Percentiles rank a stretch among this genome's conserved stretches.
Conservation (phyloP, 2,329 filamentous ascomycete species). For the Coleophoma eucalyptorum region DNA sequence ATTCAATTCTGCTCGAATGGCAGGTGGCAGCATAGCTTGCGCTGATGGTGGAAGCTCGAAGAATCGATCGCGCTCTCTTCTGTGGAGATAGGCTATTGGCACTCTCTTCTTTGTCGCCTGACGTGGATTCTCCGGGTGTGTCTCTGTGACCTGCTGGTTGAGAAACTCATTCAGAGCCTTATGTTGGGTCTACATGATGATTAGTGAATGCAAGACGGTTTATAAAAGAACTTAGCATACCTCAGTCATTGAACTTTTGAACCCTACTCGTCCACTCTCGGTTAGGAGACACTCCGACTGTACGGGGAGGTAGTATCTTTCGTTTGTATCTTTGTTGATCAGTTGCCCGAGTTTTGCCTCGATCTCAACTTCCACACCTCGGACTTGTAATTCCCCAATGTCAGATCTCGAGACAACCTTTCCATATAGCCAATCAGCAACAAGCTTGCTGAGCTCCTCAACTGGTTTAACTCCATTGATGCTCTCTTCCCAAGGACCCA, state of each 20-base stretch:
- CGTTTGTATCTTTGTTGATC: constrained; percentile 67
- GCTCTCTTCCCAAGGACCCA: constrained; percentile 61
- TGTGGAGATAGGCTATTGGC: constrained; percentile 75
- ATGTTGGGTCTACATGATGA: constrained; percentile 63
- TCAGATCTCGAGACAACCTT: constrained; percentile 67
- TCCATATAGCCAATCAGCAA: constrained; percentile 79
- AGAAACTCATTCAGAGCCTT: constrained; percentile 79
- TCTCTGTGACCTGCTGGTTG: constrained; percentile 62
- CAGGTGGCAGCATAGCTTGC: constrained; percentile 57
- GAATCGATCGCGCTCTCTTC: constrained; percentile 79
- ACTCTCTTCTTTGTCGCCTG: constrained; percentile 40
- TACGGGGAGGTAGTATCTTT: constrained; percentile 65
- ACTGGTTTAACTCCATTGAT: constrained; percentile 68
- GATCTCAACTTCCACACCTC: constrained; percentile 78
- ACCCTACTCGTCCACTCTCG: constrained; percentile 58
- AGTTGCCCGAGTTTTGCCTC: constrained; percentile 90
- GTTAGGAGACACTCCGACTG: constrained; percentile 67
- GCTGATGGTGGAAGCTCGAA: constrained; percentile 65
- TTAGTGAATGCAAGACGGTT: constrained; percentile 8
- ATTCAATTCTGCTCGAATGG: constrained; percentile 57
- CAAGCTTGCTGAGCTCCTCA: constrained; percentile 68
- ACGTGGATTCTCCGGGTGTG: constrained; percentile 47
- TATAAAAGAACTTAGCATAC: constrained; percentile 42
- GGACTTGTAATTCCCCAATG: constrained; percentile 56
- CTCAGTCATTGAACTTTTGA: constrained; percentile 87